Conservation (phyloP, 495 filamentous ascomycete genomes). For the Penicillium chermesinum region DNA sequence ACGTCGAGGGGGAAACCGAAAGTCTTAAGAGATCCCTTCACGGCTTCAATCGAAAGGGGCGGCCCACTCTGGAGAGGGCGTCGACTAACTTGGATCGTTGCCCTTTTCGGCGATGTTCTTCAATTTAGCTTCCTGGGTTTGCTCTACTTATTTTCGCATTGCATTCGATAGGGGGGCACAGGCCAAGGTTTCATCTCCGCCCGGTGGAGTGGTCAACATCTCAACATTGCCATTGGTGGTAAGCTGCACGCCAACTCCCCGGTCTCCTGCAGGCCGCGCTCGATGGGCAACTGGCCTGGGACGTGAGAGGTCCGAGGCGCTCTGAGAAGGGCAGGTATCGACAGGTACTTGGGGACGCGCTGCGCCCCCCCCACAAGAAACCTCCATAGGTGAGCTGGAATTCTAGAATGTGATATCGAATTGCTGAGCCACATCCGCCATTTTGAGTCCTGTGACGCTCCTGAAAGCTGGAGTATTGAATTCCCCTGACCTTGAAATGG, state of each 20-base stretch:
- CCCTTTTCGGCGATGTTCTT: not conserved
- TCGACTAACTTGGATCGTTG: not conserved
- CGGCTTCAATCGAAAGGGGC: not conserved
- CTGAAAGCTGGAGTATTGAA: too few relatives aligned
- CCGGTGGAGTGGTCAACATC: not conserved
- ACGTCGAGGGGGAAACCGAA: not conserved
- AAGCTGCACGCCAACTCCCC: not conserved
- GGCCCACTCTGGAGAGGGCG: not conserved
- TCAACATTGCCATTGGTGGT: not conserved
- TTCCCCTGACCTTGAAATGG: too few relatives aligned
- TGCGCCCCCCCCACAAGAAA: too few relatives aligned
- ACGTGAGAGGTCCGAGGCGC: not conserved
- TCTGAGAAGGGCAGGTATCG: not conserved
- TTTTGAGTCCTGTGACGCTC: too few relatives aligned
- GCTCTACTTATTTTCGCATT: not conserved
- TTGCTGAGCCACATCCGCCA: too few relatives aligned
- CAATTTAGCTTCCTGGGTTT: not conserved
- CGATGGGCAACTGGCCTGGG: not conserved
- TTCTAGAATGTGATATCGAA: too few relatives aligned
- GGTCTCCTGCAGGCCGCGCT: not conserved
- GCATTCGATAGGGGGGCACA: not conserved
- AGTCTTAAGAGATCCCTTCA: not conserved
- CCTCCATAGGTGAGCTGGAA: too few relatives aligned
- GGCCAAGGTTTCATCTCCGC: conserved; percentile 13
- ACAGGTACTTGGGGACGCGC: not conserved